These are phyloP conservation scores for Solanum raphanifolium DNA, from an alignment of 257 asterid genomes.

Conservation along the genomic window DNA sequence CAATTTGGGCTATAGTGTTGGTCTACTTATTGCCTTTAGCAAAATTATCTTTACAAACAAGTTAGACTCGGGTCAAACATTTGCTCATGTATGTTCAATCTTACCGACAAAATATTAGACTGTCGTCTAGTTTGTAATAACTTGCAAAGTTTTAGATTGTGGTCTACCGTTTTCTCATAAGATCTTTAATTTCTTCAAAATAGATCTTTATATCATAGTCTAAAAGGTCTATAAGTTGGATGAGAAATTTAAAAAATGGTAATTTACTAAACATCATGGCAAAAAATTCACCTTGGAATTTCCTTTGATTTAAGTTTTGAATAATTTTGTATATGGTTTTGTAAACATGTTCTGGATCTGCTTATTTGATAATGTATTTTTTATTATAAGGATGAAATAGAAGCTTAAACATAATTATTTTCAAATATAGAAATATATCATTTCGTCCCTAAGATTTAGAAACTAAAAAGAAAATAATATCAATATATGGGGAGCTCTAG, in stretches of 20 bases:
- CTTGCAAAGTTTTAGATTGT: no score
- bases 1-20: neutral
- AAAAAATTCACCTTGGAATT: no score
- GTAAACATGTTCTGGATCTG: no score
- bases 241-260: no score
- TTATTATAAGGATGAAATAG: neutral
- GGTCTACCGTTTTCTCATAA: no score
- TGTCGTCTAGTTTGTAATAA: neutral
- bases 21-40: neutral
- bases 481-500: neutral
- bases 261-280: no score
- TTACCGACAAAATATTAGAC: neutral
- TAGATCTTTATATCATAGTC: no score
- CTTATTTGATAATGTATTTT: no score
- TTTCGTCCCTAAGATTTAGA: neutral
- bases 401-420: neutral
- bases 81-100: neutral
- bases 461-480: neutral
- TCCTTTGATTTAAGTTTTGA: no score
- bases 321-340: no score
- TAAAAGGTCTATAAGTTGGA: no score
- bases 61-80: neutral
- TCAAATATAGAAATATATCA: neutral
- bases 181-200: no score
- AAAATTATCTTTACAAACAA: neutral